A percentile compares a stretch with the other conserved stretches of the same genome.
phyloP scores from a whole-genome alignment of 2,329 filamentous ascomycete species.

The Fusarium verrucosum region DNA sequence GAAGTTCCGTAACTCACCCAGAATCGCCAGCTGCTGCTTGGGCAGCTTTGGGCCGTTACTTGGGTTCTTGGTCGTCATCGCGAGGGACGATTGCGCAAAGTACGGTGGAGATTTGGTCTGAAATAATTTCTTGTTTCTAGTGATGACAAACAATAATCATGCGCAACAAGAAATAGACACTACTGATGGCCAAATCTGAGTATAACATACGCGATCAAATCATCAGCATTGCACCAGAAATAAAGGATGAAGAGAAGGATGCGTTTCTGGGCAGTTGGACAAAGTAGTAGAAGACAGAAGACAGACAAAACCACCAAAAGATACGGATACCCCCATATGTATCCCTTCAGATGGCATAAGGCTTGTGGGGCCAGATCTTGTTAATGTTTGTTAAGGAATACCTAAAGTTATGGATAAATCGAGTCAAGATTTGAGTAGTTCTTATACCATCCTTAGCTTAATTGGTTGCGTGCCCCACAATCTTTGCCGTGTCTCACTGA shows the following conservation, averaged over 20 bases:
- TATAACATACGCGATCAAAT: conserved; percentile 3
- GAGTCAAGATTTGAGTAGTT: no score
- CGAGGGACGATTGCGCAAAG: conserved; percentile 17
- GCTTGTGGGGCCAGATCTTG: no score
- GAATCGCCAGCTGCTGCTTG: conserved; percentile 77
- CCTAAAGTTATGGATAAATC: no score
- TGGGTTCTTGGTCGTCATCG: conserved; percentile 37
- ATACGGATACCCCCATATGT: no score
- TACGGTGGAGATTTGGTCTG: conserved; percentile 1
- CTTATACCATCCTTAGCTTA: no score
- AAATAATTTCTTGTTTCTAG: conserved; percentile 16
- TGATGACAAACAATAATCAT: background rate
- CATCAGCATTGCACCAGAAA: conserved; percentile 7
- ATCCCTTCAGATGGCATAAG: no score
- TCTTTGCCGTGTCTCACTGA: no score
- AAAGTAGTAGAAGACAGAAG: conserved; percentile 16
- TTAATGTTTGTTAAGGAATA: no score
- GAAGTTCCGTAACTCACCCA: conserved; percentile 67
- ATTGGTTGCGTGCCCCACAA: no score
- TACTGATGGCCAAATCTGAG: background rate
- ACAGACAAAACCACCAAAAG: conserved; percentile 8
- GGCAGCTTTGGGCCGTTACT: conserved; percentile 70
- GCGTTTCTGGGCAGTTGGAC: conserved; percentile 4
- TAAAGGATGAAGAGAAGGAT: conserved; percentile 1
- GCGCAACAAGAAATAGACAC: background rate